Percentiles rank a stretch among this genome's conserved stretches.
These are phyloP conservation scores for Plantago coronopus DNA, from an alignment of 305 asterid species.

Conservation along the genomic window DNA sequence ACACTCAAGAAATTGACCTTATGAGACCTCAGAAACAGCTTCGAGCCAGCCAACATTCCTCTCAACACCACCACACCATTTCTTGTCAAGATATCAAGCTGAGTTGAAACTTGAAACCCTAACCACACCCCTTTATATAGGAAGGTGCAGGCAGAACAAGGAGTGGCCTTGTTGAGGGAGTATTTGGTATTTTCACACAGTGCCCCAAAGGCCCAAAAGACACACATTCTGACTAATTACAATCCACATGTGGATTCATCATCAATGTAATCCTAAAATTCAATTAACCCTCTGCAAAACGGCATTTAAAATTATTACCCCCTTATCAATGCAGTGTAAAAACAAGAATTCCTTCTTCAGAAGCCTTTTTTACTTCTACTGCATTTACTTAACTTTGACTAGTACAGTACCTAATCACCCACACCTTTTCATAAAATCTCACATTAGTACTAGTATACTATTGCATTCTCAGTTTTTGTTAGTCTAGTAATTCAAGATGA, in stretches of 20 bases:
- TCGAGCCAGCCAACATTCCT: slow-evolving; percentile 86
- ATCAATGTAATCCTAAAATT: not conserved
- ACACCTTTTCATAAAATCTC: not conserved
- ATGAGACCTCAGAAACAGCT: slow-evolving; percentile 30
- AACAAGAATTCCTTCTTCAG: slow-evolving; percentile 9
- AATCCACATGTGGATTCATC: slow-evolving; percentile 51
- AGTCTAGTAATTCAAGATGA: no score
- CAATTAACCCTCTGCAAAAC: slow-evolving; percentile 14
- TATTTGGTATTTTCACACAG: not conserved
- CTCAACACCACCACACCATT: slow-evolving; percentile 29
- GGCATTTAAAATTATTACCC: slow-evolving; percentile 9
- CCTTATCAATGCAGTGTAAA: slow-evolving; percentile 26
- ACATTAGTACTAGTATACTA: no score
- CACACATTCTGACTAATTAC: slow-evolving; percentile 36
- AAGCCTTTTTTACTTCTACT: no score
- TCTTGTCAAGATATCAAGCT: not conserved
- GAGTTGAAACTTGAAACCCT: slow-evolving; percentile 37
- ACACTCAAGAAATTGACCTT: not conserved
- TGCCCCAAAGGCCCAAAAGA: slow-evolving; percentile 33
- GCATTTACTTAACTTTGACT: no score
- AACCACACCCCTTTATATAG: slow-evolving; percentile 29
- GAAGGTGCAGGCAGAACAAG: not conserved
- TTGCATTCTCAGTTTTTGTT: no score
- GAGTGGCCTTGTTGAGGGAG: slow-evolving; percentile 6
- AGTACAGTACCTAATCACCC: not conserved